These are phyloP conservation scores for Grigorovia yakushimaensis DNA, from an alignment of 805 yeast species.

Conservation along the genomic window DNA sequence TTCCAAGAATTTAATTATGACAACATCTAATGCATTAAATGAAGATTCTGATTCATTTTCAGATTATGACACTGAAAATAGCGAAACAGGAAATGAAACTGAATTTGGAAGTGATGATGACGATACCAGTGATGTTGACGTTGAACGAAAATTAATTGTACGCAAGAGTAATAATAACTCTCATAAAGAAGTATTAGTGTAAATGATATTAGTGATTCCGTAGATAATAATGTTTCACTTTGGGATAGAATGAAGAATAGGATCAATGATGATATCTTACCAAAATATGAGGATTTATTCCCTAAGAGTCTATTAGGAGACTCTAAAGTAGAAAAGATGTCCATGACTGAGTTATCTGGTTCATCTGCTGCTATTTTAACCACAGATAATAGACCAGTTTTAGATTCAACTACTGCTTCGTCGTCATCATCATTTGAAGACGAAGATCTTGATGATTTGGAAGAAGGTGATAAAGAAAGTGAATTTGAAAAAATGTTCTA, in stretches of 20 bases:
- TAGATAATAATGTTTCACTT: conserved; percentile 14
- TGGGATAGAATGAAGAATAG: conserved; percentile 32
- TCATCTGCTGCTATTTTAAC: too few species aligned
- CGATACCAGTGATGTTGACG: background rate
- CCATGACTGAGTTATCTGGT: background rate
- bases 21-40: too few species aligned
- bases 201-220: background rate
- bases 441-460: conserved; percentile 25
- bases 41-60: background rate
- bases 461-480: background rate
- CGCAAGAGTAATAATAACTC: background rate
- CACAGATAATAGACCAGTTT: background rate
- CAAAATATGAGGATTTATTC: conserved; percentile 67
- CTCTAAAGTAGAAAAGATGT: conserved; percentile 1
- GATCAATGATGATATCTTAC: conserved; percentile 39
- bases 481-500: conserved; percentile 3
- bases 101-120: background rate
- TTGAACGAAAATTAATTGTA: background rate
- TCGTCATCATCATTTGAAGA: background rate
- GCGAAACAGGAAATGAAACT: background rate
- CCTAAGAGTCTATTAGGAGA: conserved; percentile 30
- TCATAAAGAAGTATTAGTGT: background rate
- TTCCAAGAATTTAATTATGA: background rate
- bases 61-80: background rate
- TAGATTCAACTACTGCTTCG: background rate